Conservation (phyloP, 495 filamentous ascomycete genomes). For the Immersiella caudata region DNA sequence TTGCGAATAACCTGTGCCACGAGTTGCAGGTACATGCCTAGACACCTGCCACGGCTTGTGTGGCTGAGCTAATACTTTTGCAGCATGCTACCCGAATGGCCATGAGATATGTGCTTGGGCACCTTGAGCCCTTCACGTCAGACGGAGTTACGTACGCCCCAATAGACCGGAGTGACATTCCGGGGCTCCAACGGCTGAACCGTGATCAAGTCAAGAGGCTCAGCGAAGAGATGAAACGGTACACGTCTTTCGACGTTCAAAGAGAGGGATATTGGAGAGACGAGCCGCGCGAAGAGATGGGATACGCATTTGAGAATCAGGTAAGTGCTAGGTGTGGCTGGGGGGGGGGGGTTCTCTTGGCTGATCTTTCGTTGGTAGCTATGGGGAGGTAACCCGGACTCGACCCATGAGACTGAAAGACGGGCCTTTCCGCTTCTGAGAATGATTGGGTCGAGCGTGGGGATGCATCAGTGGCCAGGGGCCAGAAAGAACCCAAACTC, state of each 20-base stretch:
- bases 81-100: background rate
- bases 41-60: too few relatives aligned
- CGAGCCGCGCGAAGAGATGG: conserved; percentile 22
- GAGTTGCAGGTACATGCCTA: conserved; percentile 26
- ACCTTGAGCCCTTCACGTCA: too few relatives aligned
- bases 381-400: background rate
- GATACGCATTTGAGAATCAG: conserved; percentile 33
- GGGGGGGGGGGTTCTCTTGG: background rate
- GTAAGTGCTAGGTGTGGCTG: conserved; percentile 5
- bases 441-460: background rate
- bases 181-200: background rate
- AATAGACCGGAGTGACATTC: background rate
- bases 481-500: background rate
- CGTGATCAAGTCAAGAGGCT: background rate
- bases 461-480: background rate
- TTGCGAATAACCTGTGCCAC: conserved; percentile 39
- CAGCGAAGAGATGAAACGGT: background rate
- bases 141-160: too few relatives aligned
- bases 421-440: background rate
- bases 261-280: conserved; percentile 28
- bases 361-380: background rate
- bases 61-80: too few relatives aligned
- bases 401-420: background rate
- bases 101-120: background rate
- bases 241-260: conserved; percentile 1